phyloP scores from a whole-genome alignment of 768 basidiomycete species.

The Kwoniella botswanensis region DNA sequence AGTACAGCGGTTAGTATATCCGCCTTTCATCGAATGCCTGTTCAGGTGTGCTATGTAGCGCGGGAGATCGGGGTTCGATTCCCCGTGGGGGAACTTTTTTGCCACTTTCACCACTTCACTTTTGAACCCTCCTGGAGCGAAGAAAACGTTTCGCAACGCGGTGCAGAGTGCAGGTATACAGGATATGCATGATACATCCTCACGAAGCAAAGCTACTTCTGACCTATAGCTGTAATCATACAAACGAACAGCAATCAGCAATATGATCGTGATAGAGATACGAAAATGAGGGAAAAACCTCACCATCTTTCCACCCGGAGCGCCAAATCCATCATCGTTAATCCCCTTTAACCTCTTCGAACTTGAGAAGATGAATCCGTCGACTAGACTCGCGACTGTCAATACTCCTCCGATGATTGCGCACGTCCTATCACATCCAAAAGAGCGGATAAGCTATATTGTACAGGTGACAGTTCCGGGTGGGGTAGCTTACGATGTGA shows the following conservation, averaged over 20 bases:
- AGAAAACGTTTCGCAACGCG: too few species aligned
- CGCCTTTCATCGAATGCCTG: slow-evolving; percentile 8
- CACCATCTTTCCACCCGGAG: slow-evolving; percentile 55
- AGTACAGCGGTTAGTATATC: slow-evolving; percentile 16
- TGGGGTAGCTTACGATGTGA: slow-evolving; percentile 78
- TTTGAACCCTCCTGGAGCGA: background rate
- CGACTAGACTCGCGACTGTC: slow-evolving; percentile 87
- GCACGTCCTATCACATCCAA: slow-evolving; percentile 70
- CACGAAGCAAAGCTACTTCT: background rate
- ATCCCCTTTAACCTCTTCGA: slow-evolving; percentile 66
- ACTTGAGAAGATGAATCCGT: slow-evolving; percentile 84
- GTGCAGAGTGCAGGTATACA: background rate
- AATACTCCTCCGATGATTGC: slow-evolving; percentile 97
- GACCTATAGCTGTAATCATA: too few species aligned
- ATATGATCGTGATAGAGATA: background rate
- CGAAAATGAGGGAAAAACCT: slow-evolving; percentile 3
- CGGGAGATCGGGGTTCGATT: slow-evolving; percentile 16
- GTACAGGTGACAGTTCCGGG: too few species aligned
- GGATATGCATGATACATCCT: background rate
- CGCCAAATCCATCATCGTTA: slow-evolving; percentile 50
- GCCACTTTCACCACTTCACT: background rate
- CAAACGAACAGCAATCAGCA: background rate
- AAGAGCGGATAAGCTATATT: background rate
- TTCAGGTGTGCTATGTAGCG: background rate
- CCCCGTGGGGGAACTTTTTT: slow-evolving; percentile 14